Evolutionary conservation across 2,329 filamentous ascomycete genomes (phyloP), one percentile per base, ranked within the genome.

Genomic region (Spiromastix sp.): DNA sequence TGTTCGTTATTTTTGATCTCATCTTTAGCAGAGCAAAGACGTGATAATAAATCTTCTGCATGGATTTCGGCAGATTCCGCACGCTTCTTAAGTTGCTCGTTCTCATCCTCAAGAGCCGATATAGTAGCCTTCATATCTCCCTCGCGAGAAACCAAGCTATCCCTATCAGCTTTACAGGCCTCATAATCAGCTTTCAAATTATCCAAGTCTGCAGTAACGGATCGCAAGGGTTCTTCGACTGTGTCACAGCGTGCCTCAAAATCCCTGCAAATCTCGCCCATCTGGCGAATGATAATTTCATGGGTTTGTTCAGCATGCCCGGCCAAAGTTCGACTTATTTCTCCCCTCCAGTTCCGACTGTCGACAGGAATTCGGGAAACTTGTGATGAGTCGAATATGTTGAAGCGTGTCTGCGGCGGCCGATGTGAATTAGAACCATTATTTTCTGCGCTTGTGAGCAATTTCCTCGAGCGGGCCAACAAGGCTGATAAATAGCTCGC

Each of bases 211-310:
- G 50, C 45, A 30, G 51, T 49, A 4, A 46, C 68, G 11, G 55
- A 52, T 4, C 61, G 60, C 9, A 77, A 55, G 4, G 74, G 74
- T 32, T 60, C 60, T 51, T 78, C 74, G 2, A 70, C 60, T 20
- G 63, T 63, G 21, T 68, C 61, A 46, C 74, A 78, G 5, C 74
- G 65, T 7, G 54, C 55, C 44, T 78, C 74, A 1, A 78, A 56
- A 37, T 74, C 71, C 16, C 64, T 60, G 45, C 72, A 77, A 9
- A 71, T 65, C 21, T 69, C 61, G 11, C 65, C 60, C 11, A 77
- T 64, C 13, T 67, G 60, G 7, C 60, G 56, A 18, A 71, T 50
- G 6, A 77, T 53, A 2, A 52, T 55, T n/a, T 68, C 58, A 5
- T 68, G 57, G 20, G 68, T 64, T 17, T 59, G 54, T 10, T 52